phyloP scores from a whole-genome alignment of 805 yeast species.

The Zygotorulaspora danielsina region DNA sequence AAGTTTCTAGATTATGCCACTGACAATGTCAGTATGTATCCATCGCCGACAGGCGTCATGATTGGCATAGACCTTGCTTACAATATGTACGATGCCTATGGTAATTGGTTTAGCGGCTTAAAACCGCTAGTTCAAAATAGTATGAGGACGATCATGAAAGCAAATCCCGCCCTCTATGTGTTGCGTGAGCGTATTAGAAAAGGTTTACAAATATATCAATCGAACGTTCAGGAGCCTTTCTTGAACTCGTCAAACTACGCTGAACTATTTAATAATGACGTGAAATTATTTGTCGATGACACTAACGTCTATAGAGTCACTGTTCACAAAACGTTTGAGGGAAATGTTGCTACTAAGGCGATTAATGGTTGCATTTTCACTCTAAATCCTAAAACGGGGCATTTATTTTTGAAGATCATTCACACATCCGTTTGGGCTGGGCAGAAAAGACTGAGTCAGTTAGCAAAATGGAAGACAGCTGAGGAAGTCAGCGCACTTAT shows the following conservation, averaged over 20 bases:
- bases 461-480: conserved; percentile 97
- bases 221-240: conserved; percentile 89
- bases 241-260: conserved; percentile 86
- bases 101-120: conserved; percentile 95
- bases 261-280: conserved; percentile 79
- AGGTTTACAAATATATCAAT: conserved; percentile 87
- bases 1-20: conserved; percentile 90
- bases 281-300: conserved; percentile 86
- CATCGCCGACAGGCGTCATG: conserved; percentile 89
- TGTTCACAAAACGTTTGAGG: conserved; percentile 87
- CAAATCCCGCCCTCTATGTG: conserved; percentile 89
- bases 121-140: conserved; percentile 88
- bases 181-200: conserved; percentile 90
- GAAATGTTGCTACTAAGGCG: conserved; percentile 87
- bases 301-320: conserved; percentile 91
- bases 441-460: conserved; percentile 85
- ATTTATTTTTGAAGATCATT: conserved; percentile 78
- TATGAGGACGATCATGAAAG: conserved; percentile 88
- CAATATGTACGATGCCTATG: conserved; percentile 93
- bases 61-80: conserved; percentile 91
- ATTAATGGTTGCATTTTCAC: conserved; percentile 90
- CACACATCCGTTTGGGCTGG: conserved; percentile 98
- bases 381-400: conserved; percentile 87
- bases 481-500: conserved; percentile 93
- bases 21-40: conserved; percentile 79